Evolutionary conservation across 2,329 filamentous ascomycete genomes (phyloP).

Genomic region (Fusarium chlamydosporum): DNA sequence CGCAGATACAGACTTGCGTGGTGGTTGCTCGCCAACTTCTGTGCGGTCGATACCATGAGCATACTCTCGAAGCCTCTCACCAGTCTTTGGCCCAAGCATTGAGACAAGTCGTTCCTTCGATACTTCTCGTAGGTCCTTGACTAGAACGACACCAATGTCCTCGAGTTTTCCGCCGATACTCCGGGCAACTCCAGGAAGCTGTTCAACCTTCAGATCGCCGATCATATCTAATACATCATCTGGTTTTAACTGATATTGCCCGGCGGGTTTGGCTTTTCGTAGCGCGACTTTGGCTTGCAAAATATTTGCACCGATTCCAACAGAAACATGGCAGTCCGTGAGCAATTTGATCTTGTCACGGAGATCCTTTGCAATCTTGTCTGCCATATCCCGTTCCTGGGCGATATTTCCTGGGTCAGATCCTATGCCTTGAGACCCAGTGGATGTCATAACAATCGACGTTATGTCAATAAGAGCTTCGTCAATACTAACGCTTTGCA

Average conservation of each 20-base stretch:
- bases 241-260: constrained; percentile 89
- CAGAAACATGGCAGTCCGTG: constrained; percentile 89
- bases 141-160: constrained; percentile 83
- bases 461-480: constrained; percentile 93
- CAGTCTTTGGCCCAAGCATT: constrained; percentile 89
- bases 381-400: constrained; percentile 83
- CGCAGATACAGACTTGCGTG: constrained; percentile 94
- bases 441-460: constrained; percentile 73
- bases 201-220: constrained; percentile 80
- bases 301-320: constrained; percentile 93
- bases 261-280: constrained; percentile 92
- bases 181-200: constrained; percentile 91
- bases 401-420: constrained; percentile 77
- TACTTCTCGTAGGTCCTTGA: constrained; percentile 84
- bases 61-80: constrained; percentile 91
- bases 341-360: constrained; percentile 78
- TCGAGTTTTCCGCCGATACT: constrained; percentile 91
- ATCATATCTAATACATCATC: constrained; percentile 84
- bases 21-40: constrained; percentile 87
- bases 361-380: constrained; percentile 75
- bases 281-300: constrained; percentile 91
- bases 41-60: constrained; percentile 86
- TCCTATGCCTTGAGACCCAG: constrained; percentile 74
- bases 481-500: constrained; percentile 97
- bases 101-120: constrained; percentile 82